Evolutionary conservation across 2,329 filamentous ascomycete species (phyloP), one percentile per base, ranked within the genome.

Genomic region (Arthroderma uncinatum): DNA sequence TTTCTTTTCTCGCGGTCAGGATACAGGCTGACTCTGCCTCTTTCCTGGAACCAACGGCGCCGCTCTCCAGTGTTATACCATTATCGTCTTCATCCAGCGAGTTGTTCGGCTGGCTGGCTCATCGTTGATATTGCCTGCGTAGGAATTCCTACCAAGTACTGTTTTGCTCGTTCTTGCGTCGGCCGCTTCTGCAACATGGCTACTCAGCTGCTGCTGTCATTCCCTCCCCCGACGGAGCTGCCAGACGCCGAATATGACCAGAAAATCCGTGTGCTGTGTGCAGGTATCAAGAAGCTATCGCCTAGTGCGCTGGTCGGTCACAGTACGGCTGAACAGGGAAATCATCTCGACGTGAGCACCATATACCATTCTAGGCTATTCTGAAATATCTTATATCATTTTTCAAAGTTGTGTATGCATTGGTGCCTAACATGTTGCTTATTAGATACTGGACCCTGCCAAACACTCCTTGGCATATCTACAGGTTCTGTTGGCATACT

Each of bases 391-490:
- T 40, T 58, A 58, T 53, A 37, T 34, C 2, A 14, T 21, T 23
- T 19, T 54, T 7, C 21, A 10, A 8, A 39, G n/a, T 16, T 50
- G 10, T 9, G 16, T 42, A 16, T 19, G 10, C 40, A 25, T 47
- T 14, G 12, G 40, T 34, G 19, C 33, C 36, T 23, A 53, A 53
- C 33, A 53, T 39, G 9, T 23, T 23, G 16, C 4, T 36, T 23
- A 28, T 3, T 36, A 33, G 40, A 52, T 37, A 39, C 63, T 84
- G 58, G 75, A 84, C 62, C 82, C 84, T 19, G 68, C 76, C 6
- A 68, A 75, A 39, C 81, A 86, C 66, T 79, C 80, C 16, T 74
- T 85, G 60, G 73, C 80, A 7, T 86, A 84, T 68, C 70, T 82
- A 53, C 77, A 75, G 60, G 72, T 79, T 50, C 73, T 86, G 37